Base-by-base conservation (phyloP, 2,329 filamentous ascomycete genomes). In the Cladosporium sp. region DNA sequence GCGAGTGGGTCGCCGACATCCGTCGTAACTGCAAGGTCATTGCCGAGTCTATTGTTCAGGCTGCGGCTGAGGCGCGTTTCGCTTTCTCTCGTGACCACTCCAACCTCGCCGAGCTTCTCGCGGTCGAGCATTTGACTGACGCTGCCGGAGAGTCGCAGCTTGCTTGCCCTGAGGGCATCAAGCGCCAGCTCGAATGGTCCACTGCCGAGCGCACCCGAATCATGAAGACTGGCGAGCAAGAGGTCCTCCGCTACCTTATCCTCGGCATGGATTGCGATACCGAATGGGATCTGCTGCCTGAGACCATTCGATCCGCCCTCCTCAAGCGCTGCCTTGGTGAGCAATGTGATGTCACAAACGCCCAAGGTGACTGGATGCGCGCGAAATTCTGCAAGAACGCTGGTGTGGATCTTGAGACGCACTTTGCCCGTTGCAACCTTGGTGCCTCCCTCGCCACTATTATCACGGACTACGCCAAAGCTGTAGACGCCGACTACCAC, bases 211-310 rank as follows among this genome's bases (percentile, higher is more conserved):
- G 62, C 60, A 18, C 62, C 57, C 32, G 65, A 65, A 51, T 55
- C 28, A 38, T 71, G 66, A 69, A 67, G 70, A 38, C 72, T 71
- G 46, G 72, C 68, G 50, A 53, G 43, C 43, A 53, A 59, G 72
- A 77, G n/a, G 61, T 77, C 1, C 62, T 80, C 11, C 67, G 70
- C 14, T 70, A 74, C 51, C 63, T 61, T 2, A 52, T 59, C 45
- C 62, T 80, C 19, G 76, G 76, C 0, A 70, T 77, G 31, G 70
- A 79, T 38, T 70, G 69, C 44, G 76, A 80, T 49, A 70, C 69
- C 9, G 68, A 77, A 31, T 81, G 78, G 78, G 77, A 80, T 35
- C 65, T 60, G 19, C 63, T 80, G 9, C 75, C 77, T 3, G 60
- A 69, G 13, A 66, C 72, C 7, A 71, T 79, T 51, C 69, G 78